Evolutionary conservation across 2,329 filamentous ascomycete genomes (phyloP).

Genomic region (Penicillium capsulatum): DNA sequence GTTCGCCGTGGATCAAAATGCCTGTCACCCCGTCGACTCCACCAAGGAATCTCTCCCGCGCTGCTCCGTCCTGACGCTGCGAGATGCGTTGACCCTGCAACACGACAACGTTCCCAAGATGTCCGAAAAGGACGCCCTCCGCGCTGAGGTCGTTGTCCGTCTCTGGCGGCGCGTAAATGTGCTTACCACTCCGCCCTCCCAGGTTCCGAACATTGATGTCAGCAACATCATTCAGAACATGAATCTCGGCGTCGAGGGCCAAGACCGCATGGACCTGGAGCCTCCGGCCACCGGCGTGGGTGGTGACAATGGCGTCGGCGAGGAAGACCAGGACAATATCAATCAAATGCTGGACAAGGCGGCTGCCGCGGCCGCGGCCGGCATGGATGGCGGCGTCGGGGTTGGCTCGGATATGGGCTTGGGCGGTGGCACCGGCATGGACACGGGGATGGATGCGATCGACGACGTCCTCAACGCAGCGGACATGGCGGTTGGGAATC

Average conservation of each 20-base stretch:
- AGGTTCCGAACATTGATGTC: conserved; percentile 41
- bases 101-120: conserved; percentile 40
- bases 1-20: conserved; percentile 37
- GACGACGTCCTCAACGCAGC: conserved; percentile 44
- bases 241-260: conserved; percentile 34
- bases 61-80: conserved; percentile 38
- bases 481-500: conserved; percentile 43
- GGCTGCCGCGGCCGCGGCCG: conserved; percentile 35
- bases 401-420: conserved; percentile 27
- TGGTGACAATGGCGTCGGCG: conserved; percentile 12
- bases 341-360: conserved; percentile 41
- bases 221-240: conserved; percentile 44
- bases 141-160: conserved; percentile 44
- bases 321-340: conserved; percentile 33
- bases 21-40: conserved; percentile 32
- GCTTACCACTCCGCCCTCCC: conserved; percentile 36
- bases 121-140: conserved; percentile 43
- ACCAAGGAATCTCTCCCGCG: conserved; percentile 33
- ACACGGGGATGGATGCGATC: conserved; percentile 36
- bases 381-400: conserved; percentile 24
- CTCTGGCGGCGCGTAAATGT: conserved; percentile 44
- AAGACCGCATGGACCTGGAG: conserved; percentile 34
- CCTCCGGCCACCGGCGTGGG: conserved; percentile 14
- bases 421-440: conserved; percentile 21
- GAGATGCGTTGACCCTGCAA: conserved; percentile 38